Evolutionary conservation across 768 basidiomycete genomes (phyloP).

Genomic region (Guyanaporus albipodus): DNA sequence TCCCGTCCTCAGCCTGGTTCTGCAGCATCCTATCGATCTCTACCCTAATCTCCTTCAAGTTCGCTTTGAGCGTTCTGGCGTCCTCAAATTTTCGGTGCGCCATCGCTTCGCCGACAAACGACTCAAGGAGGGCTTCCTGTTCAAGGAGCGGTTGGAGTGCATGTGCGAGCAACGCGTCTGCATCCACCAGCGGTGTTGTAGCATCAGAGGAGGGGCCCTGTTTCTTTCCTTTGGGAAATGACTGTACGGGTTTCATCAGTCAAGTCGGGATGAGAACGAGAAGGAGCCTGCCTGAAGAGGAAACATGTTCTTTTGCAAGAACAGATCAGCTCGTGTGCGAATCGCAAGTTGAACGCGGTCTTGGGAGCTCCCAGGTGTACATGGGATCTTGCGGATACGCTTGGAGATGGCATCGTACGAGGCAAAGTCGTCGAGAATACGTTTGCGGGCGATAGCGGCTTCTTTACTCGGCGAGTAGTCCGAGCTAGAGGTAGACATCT

Average conservation of each 20-base stretch:
- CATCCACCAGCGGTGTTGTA: constrained; percentile 41
- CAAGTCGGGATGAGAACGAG: background rate
- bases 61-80: constrained; percentile 75
- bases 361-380: constrained; percentile 65
- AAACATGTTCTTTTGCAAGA: constrained; percentile 89
- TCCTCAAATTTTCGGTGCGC: constrained; percentile 94
- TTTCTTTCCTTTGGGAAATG: constrained; percentile 48
- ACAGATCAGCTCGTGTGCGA: constrained; percentile 66
- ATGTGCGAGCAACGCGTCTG: constrained; percentile 67
- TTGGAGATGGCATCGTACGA: constrained; percentile 89
- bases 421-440: constrained; percentile 77
- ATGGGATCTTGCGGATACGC: constrained; percentile 72
- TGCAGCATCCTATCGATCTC: constrained; percentile 74
- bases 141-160: constrained; percentile 85
- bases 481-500: constrained; percentile 20
- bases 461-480: constrained; percentile 60
- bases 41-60: constrained; percentile 73
- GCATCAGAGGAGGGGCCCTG: constrained; percentile 9
- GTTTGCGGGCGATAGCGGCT: constrained; percentile 69
- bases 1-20: constrained; percentile 23
- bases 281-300: constrained; percentile 31
- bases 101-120: constrained; percentile 88
- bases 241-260: constrained; percentile 26
- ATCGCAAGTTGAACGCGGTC: constrained; percentile 84
- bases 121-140: constrained; percentile 88